Evolutionary conservation across 73 alveolate genomes (phyloP), one percentile per base, ranked within the genome.

Genomic region (Diophrys sp.): DNA sequence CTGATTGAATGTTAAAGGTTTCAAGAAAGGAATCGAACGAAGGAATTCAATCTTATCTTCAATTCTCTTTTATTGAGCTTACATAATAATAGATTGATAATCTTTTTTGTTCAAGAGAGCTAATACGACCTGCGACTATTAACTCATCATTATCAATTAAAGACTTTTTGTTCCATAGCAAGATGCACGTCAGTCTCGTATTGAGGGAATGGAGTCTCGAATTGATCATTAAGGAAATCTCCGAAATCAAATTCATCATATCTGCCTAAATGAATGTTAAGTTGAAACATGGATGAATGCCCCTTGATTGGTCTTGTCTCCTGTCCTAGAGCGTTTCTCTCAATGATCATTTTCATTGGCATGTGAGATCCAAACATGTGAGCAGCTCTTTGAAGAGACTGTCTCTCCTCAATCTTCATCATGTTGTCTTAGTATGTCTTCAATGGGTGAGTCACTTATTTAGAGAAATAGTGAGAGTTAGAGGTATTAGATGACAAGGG

Each of bases 261-360:
- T 44, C 18, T 44, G 18, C 62, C 62, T 11, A 44, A 18, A 18
- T 44, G 62, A 44, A 11, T 5, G 5, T 44, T 44, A 11, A 44
- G 62, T 44, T 44, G 18, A 44, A 44, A 44, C 62, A 44, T 44
- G 18, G 62, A 44, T 44, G 62, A 44, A 18, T 44, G 62, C 62
- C 62, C 62, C 18, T 18, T 44, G n/a, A 44, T 44, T 44, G 62
- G 62, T 44, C 62, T 44, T 5, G 62, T 44, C 62, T 44, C 62
- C 62, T 44, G n/a, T 11, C 62, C 62, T 11, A 44, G 18, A 11
- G 18, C 62, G 18, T 18, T 44, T 44, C 62, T 44, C n/a, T 44
- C 62, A 44, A 44, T 44, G 62, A 44, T 44, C 62, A 44, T 44
- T 44, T 44, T 44, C 62, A 44, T 44, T 44, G 62, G n/a, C 62